Percentiles rank a stretch among this genome's conserved stretches.
Evolutionary conservation across 2,329 filamentous ascomycete species (phyloP).

Genomic region (Pseudocercospora crystallina): DNA sequence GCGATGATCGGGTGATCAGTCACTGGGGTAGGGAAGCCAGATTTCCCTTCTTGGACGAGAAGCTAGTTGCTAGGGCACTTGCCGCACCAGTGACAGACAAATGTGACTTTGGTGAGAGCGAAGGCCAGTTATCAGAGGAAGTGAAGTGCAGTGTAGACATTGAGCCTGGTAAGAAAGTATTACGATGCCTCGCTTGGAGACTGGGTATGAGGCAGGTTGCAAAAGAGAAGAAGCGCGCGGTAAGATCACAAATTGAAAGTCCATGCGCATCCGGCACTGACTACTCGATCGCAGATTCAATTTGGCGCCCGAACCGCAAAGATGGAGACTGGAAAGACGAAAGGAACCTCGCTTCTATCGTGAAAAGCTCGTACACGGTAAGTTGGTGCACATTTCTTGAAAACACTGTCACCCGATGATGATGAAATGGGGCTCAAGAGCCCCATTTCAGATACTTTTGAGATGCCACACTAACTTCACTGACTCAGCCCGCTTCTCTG

Average conservation of each 20-base stretch:
- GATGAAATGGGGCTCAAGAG: constrained; percentile 24
- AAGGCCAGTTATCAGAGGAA: constrained; percentile 18
- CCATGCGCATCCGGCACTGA: background rate
- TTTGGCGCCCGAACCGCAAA: constrained; percentile 46
- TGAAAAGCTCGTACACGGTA: constrained; percentile 21
- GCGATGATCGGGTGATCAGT: constrained; percentile 87
- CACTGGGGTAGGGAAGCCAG: constrained; percentile 86
- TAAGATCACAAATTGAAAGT: constrained; percentile 44
- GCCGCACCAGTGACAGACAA: constrained; percentile 75
- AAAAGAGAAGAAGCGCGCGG: constrained; percentile 87
- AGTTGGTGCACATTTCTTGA: background rate
- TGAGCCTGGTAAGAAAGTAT: constrained; percentile 76
- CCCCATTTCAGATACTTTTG: constrained; percentile 33
- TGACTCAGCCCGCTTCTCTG: constrained; percentile 26
- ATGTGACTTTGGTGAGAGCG: constrained; percentile 67
- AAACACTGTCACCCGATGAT: constrained; percentile 16
- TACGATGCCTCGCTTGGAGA: constrained; percentile 73
- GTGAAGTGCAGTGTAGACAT: constrained; percentile 38
- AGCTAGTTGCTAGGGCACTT: constrained; percentile 78
- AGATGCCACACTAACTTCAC: constrained; percentile 19
- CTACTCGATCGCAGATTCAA: constrained; percentile 38
- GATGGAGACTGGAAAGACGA: constrained; percentile 51
- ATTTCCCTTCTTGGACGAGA: constrained; percentile 88
- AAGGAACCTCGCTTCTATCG: constrained; percentile 47
- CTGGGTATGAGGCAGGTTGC: constrained; percentile 72